Base-by-base conservation (phyloP, 164 flowering plant species). In the Hamamelis virginiana region DNA sequence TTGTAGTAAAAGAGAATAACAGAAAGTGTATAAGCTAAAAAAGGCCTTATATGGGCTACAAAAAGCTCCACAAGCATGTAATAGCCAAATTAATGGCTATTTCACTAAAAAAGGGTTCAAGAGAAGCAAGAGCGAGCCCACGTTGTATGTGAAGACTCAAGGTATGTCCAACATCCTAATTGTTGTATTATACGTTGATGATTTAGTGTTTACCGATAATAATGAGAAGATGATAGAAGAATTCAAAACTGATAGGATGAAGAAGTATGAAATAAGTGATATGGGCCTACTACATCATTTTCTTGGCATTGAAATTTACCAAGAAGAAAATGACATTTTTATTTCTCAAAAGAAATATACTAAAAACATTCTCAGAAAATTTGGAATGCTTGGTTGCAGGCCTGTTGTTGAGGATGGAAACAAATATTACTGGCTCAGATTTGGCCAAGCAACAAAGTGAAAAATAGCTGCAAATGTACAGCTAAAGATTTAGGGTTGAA, bases 1-100 rank as follows among this genome's bases (percentile, higher is more conserved):
- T 48, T 71, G 64, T 44, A 5, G 16, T 43, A 16, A 25, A 51
- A n/a, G 61, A 13, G 23, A 62, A 2, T 55, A 51, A n/a, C 26
- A 67, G 1, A 73, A 61, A 33, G 76, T 67, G 13, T 67, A 53
- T 13, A 28, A 38, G 22, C 21, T 52, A 12, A 47, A 48, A 9
- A 72, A 43, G 41, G 68, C 65, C 10, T 33, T 14, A 18, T 69
- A 69, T 46, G 72, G 72, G 5, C 57, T 69, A 38, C 59, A 61
- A 50, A 26, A 69, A 59, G 67, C n/a, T n/a, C n/a, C n/a, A n/a
- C n/a, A n/a, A 18, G 67, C 67, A 1, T 70, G 67, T 59, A 27
- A 70, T 28, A 45, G n/a, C 33, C 47, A 48, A 18, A 33, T 70
- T 3, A 60, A 70, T 45, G 67, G 28, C 1, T 38, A 52, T 51